Percentiles rank a stretch among this genome's conserved stretches.
phyloP scores from a whole-genome alignment of 805 yeast genomes.

The Blastobotrys parvus region DNA sequence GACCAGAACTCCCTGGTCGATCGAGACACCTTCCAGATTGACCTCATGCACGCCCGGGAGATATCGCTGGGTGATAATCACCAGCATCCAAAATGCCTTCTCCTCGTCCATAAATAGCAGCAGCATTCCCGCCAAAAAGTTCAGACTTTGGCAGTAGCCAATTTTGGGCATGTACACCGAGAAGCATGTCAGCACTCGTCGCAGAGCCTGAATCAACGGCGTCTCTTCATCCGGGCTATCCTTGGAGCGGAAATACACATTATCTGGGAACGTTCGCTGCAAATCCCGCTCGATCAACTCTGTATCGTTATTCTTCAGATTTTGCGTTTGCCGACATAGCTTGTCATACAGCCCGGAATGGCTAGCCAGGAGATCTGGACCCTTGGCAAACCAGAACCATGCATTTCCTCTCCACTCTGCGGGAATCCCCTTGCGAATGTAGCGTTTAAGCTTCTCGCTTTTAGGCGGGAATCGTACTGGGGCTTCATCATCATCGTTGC shows the following conservation, averaged over 20 bases:
- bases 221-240: constrained; percentile 39
- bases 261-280: constrained; percentile 93
- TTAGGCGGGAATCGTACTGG: constrained; percentile 30
- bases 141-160: constrained; percentile 94
- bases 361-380: constrained; percentile 60
- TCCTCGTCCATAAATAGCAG: constrained; percentile 85
- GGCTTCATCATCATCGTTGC: constrained; percentile 27
- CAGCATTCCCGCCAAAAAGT: constrained; percentile 82
- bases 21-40: constrained; percentile 85
- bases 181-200: constrained; percentile 78
- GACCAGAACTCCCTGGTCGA: constrained; percentile 92
- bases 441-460: constrained; percentile 45
- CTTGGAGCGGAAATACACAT: constrained; percentile 54
- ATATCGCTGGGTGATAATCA: constrained; percentile 74
- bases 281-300: constrained; percentile 93
- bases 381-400: constrained; percentile 92
- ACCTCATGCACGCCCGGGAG: constrained; percentile 89
- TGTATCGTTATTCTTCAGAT: constrained; percentile 58
- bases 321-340: constrained; percentile 50
- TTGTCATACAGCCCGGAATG: constrained; percentile 68
- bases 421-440: constrained; percentile 87
- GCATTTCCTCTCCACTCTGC: constrained; percentile 97
- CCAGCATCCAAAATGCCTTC: constrained; percentile 90
- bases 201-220: constrained; percentile 55
- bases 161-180: constrained; percentile 79